Evolutionary conservation across 768 basidiomycete species (phyloP), one percentile per base, ranked within the genome.

Genomic region (Hypsizygus marmoreus): DNA sequence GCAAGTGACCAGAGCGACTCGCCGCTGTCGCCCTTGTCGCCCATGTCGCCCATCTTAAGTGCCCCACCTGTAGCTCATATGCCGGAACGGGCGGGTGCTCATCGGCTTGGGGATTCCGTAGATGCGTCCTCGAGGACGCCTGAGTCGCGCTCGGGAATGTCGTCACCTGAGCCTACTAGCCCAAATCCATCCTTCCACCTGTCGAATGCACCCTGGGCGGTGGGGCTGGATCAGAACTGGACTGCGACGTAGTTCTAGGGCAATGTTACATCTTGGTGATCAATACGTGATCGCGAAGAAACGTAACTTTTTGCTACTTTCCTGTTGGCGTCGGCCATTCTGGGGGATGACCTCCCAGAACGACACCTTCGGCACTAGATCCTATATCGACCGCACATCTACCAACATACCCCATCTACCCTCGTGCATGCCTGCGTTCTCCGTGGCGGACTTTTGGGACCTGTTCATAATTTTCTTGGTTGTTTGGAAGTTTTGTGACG

Each of bases 201-300:
- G 8, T 63, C 59, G 31, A 61, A 59, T 47, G 66, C 67, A 9
- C 73, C 73, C 2, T 75, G 73, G 73, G 72, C 66, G 9, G 65
- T 54, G 20, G 73, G 73, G 7, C 57, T 75, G 38, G 66, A 69
- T 47, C 60, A 62, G 29, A 62, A 65, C 47, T 75, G 73, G 73
- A 67, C 50, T 19, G 61, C 71, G 9, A 54, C 63, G 40, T 54
- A 49, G 43, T 40, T 24, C 20, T 14, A 40, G 12, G 12, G 30
- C n/a, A n/a, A n/a, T n/a, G n/a, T n/a, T n/a, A n/a, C n/a, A n/a
- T n/a, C n/a, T n/a, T n/a, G n/a, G n/a, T n/a, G n/a, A n/a, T n/a
- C n/a, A n/a, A n/a, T n/a, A n/a, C n/a, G n/a, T n/a, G n/a, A n/a
- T n/a, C n/a, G n/a, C n/a, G n/a, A n/a, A n/a, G n/a, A n/a, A n/a